Conservation (phyloP, 2,329 filamentous ascomycete genomes). For the Alternaria consortialis region DNA sequence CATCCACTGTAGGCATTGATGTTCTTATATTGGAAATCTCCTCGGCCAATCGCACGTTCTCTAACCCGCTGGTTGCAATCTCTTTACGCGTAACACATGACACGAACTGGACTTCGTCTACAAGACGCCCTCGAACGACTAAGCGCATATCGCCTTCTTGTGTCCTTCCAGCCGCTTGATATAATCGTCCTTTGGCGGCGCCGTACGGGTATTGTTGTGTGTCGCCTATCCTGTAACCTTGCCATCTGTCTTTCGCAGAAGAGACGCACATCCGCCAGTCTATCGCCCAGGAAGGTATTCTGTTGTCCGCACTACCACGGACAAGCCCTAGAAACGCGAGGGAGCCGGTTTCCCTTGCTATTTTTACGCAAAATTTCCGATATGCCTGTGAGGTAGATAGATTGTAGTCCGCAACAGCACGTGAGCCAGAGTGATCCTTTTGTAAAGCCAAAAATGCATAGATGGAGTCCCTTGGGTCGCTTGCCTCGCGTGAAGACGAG, state of each 20-base stretch:
- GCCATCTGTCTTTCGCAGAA: background rate
- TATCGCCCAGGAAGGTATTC: slow-evolving; percentile 1
- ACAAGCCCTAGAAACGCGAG: slow-evolving; percentile 5
- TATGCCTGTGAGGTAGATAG: background rate
- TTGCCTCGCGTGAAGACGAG: background rate
- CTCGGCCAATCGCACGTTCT: background rate
- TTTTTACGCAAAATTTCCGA: background rate
- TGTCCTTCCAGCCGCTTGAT: background rate
- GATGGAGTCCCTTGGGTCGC: background rate
- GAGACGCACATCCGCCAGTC: background rate
- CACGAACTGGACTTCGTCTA: background rate
- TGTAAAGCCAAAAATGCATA: slow-evolving; percentile 1
- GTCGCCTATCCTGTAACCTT: slow-evolving; percentile 2
- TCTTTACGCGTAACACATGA: background rate
- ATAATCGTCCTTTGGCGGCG: background rate
- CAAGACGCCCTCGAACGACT: background rate
- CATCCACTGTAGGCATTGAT: background rate
- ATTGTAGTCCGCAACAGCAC: background rate
- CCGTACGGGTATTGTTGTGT: background rate
- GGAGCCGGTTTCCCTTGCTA: background rate
- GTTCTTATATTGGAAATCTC: background rate
- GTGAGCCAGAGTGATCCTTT: background rate
- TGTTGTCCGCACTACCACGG: background rate
- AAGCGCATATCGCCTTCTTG: background rate
- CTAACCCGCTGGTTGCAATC: background rate